Evolutionary conservation across 306 rosid species (phyloP), one percentile per base, ranked within the genome.

Genomic region (Carpinus viminea): DNA sequence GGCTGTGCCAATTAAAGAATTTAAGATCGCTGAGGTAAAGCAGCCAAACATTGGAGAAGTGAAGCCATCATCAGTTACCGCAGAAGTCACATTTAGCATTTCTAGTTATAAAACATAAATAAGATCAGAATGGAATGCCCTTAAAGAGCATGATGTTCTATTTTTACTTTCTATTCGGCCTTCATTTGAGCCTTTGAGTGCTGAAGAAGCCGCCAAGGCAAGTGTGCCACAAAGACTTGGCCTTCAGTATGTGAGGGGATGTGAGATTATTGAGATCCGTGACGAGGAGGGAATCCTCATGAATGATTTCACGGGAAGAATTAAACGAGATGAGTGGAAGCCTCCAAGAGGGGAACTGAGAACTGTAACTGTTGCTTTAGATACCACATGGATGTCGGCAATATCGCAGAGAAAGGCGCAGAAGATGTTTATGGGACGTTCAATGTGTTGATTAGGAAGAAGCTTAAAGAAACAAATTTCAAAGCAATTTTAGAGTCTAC

Each of bases 31-130:
- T 34, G 96, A 86, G 88, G 91, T 95, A 28, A 95, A 93, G 74
- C 98, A 93, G 79, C 99, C 98, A 71, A 95, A 95, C 86, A 95
- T 95, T 75, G 99, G 99, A 78, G 99, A 95, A 89, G 97, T 93
- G 78, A 95, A 95, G 81, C 99, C 98, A 75, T 64, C 99, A 53
- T 88, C 99, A 43, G 98, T 95, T 81, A 93, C 96, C 26, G 98
- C 99, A 34, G 85, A 90, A 76, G 86, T 93, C 79, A 95, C 97
- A 70, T 93, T 81, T 69, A 91, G 98, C 84, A 82, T 95, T 79
- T 93, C 99, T 62, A 93, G 98, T 86, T 95, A 95, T 75, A 91
- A 83, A 77, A 88, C 97, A 62, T 98, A 89, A 59, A 87, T 93
- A 83, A 89, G 98, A 84, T 95, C 99, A 62, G 99, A 95, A 86